Evolutionary conservation across 106 monocot genomes (phyloP).

Genomic region (Cymbidium sinense): DNA sequence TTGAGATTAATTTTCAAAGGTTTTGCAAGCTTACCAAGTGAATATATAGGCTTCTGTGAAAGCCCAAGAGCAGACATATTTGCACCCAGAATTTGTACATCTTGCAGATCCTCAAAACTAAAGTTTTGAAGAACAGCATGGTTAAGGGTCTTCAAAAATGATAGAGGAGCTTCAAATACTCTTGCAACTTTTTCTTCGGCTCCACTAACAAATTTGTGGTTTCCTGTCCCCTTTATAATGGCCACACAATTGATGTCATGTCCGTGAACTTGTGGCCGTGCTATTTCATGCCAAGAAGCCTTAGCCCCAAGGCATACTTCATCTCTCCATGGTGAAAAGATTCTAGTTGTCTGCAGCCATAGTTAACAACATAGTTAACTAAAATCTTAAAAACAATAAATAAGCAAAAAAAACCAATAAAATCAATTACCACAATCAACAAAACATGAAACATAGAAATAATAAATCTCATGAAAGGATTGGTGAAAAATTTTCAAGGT

Average conservation of each 20-base stretch:
- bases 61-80: constrained; percentile 99
- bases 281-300: constrained; percentile 81
- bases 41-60: constrained; percentile 95
- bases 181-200: constrained; percentile 98
- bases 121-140: constrained; percentile 35
- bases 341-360: constrained; percentile 62
- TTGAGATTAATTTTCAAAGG: background rate
- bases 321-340: constrained; percentile 80
- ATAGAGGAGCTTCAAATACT: constrained; percentile 93
- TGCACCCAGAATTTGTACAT: constrained; percentile 80
- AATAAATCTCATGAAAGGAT: background rate
- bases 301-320: constrained; percentile 13
- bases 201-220: constrained; percentile 90
- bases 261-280: constrained; percentile 97
- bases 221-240: constrained; percentile 66
- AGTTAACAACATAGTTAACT: background rate
- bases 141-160: constrained; percentile 82
- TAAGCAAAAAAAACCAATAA: background rate
- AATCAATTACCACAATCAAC: background rate
- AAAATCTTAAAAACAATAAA: background rate
- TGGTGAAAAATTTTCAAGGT: background rate
- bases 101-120: constrained; percentile 37
- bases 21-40: constrained; percentile 32
- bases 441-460: background rate
- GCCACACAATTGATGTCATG: constrained; percentile 94